Evolutionary conservation across 73 alveolate genomes (phyloP).

Genomic region (Symbiodinium pilosum): DNA sequence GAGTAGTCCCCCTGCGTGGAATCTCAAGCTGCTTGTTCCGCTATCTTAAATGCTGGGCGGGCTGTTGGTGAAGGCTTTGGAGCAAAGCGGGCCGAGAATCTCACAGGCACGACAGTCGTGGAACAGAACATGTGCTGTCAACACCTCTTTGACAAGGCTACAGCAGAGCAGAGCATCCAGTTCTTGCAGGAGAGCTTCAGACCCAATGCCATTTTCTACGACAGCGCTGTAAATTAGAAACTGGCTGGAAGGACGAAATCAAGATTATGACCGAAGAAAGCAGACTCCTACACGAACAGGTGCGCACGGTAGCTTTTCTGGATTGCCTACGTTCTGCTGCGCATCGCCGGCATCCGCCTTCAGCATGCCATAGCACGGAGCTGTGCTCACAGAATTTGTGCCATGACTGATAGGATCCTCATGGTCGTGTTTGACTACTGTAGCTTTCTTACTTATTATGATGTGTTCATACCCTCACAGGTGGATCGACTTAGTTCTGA

Average conservation of each 20-base stretch:
- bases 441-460: no score
- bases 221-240: background rate
- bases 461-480: background rate
- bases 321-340: no score
- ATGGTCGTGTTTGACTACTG: no score
- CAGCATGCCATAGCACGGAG: no score
- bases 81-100: background rate
- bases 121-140: background rate
- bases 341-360: no score
- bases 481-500: background rate
- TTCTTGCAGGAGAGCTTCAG: background rate
- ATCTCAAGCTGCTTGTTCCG: no score
- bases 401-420: no score
- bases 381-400: no score
- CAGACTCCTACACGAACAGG: background rate
- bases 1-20: no score
- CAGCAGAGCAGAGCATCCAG: background rate
- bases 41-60: no score
- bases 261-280: background rate
- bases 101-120: background rate
- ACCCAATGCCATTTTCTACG: no score
- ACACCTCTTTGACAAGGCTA: background rate
- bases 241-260: background rate
- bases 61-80: conserved; percentile 4
- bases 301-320: background rate